Evolutionary conservation across 1,139 yeast species (phyloP).

Genomic region (Hemisphaericaspora subhashii): DNA sequence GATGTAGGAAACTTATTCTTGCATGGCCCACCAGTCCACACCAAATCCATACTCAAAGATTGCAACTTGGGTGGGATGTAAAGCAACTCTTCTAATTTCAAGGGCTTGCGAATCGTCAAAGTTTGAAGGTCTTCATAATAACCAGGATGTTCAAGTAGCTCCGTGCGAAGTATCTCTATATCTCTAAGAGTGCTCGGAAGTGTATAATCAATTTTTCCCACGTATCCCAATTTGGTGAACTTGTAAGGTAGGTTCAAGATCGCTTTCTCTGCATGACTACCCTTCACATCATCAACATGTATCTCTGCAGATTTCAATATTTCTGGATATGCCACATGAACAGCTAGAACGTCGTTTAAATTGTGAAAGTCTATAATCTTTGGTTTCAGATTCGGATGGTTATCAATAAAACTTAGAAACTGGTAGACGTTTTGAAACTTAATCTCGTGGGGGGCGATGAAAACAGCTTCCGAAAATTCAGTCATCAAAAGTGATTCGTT

Average conservation of each 20-base stretch:
- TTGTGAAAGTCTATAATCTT: neutral
- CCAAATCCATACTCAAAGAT: no score
- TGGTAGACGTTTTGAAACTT: neutral
- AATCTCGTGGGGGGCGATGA: neutral
- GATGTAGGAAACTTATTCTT: no score
- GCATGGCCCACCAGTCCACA: no score
- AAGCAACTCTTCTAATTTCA: no score
- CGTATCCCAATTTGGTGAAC: neutral
- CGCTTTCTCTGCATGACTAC: neutral
- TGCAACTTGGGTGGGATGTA: no score
- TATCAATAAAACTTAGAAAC: neutral
- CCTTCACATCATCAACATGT: neutral
- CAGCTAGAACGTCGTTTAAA: neutral
- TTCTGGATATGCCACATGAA: neutral
- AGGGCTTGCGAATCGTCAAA: no score
- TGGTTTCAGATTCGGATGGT: neutral
- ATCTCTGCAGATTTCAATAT: neutral
- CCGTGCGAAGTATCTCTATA: no score
- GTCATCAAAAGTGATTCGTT: neutral
- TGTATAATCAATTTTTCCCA: no score
- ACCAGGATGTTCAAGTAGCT: no score
- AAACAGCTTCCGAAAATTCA: neutral
- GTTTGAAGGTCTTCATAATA: no score
- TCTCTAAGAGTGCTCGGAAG: no score
- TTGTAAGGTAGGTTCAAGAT: neutral